Conservation (phyloP, 768 basidiomycete genomes). For the Boletus coccyginus region DNA sequence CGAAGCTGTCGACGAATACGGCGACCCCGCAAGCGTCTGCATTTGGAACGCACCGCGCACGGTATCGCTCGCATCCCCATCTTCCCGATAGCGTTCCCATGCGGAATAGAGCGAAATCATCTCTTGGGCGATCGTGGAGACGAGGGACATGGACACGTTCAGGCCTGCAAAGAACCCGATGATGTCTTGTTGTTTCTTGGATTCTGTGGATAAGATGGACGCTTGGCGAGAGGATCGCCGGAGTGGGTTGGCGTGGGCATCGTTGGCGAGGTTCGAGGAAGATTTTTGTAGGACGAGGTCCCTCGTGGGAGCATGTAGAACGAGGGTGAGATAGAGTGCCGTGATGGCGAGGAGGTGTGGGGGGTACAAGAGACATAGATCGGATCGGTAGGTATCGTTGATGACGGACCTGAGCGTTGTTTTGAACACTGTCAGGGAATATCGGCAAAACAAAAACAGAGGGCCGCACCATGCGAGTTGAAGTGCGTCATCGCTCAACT, state of each 20-base stretch:
- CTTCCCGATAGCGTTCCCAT: slow-evolving; percentile 83
- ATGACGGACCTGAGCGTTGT: slow-evolving; percentile 76
- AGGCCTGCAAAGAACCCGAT: slow-evolving; percentile 82
- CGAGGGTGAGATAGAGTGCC: slow-evolving; percentile 84
- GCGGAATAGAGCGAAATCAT: slow-evolving; percentile 86
- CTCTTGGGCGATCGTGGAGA: slow-evolving; percentile 87
- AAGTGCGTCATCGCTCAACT: slow-evolving; percentile 70
- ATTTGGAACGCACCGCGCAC: slow-evolving; percentile 17
- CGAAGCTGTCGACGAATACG: slow-evolving; percentile 17
- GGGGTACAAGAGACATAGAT: slow-evolving; percentile 90
- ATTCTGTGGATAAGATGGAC: slow-evolving; percentile 26
- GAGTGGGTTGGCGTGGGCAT: slow-evolving; percentile 36
- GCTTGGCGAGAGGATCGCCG: slow-evolving; percentile 57
- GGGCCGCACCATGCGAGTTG: slow-evolving; percentile 84
- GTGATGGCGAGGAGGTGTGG: slow-evolving; percentile 94
- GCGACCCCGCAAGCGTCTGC: slow-evolving; percentile 16
- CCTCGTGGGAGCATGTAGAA: slow-evolving; percentile 62
- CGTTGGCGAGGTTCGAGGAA: slow-evolving; percentile 21
- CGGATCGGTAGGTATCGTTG: slow-evolving; percentile 94
- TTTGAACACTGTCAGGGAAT: not conserved
- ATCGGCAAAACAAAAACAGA: not conserved
- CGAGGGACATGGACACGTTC: slow-evolving; percentile 77
- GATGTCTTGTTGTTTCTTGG: slow-evolving; percentile 56
- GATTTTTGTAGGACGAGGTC: slow-evolving; percentile 41
- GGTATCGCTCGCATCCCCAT: slow-evolving; percentile 40